Percentiles rank a stretch among this genome's conserved stretches.
Evolutionary conservation across 2,329 filamentous ascomycete genomes (phyloP).

Genomic region (Exserohilum rostratum): DNA sequence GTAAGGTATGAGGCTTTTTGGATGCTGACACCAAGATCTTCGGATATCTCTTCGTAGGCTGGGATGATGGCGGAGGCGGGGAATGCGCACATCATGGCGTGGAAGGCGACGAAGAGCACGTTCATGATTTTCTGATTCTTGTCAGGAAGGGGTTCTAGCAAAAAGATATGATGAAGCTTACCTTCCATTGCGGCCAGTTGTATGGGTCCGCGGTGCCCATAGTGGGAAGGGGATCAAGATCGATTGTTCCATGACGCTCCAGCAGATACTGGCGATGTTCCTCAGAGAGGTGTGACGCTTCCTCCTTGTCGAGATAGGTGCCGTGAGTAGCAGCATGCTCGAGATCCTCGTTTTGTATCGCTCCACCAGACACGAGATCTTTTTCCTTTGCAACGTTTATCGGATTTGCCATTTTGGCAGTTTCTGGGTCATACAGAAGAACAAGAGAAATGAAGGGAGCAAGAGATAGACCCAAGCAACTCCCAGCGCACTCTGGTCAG

Average conservation of each 20-base stretch:
- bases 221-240: conserved; percentile 60
- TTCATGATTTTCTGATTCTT: conserved; percentile 57
- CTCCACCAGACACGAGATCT: conserved; percentile 5
- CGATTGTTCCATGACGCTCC: conserved; percentile 59
- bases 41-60: conserved; percentile 60
- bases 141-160: neutral
- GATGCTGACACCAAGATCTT: conserved; percentile 57
- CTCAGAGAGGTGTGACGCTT: conserved; percentile 46
- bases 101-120: conserved; percentile 61
- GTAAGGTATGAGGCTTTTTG: conserved; percentile 61
- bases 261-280: conserved; percentile 60
- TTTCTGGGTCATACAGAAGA: neutral
- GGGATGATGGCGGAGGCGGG: conserved; percentile 61
- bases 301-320: conserved; percentile 35
- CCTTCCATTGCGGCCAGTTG: conserved; percentile 62
- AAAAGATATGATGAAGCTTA: conserved; percentile 19
- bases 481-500: neutral
- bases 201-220: conserved; percentile 60
- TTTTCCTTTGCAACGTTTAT: conserved; percentile 14
- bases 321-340: conserved; percentile 36
- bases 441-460: neutral
- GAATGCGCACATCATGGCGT: conserved; percentile 64
- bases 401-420: neutral
- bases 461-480: neutral
- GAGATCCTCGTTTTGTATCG: conserved; percentile 25